These are phyloP conservation scores for Sporothrix curviconia DNA, from an alignment of 2,329 filamentous ascomycete genomes.

Conservation along the genomic window DNA sequence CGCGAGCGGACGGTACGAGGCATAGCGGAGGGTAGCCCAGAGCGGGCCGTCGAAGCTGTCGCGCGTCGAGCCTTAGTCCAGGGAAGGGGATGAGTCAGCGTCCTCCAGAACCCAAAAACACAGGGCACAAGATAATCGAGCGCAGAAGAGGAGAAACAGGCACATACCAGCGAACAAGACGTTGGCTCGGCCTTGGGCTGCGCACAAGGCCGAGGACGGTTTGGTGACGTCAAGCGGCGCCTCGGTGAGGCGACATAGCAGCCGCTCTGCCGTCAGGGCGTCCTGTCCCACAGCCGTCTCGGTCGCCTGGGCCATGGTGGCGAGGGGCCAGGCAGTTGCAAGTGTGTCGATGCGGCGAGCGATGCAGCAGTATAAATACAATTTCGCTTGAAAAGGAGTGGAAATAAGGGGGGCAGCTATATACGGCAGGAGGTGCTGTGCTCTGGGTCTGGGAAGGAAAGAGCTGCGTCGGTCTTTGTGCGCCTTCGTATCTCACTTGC, in stretches of 20 bases:
- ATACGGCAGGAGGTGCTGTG: no score
- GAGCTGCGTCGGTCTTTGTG: no score
- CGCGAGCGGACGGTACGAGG: conserved; percentile 64
- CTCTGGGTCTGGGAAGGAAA: no score
- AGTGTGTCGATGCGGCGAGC: no score
- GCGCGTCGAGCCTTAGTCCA: conserved; percentile 61
- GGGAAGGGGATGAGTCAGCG: conserved; percentile 14
- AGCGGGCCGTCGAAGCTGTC: conserved; percentile 72
- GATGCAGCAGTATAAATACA: no score
- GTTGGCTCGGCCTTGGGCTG: conserved; percentile 64
- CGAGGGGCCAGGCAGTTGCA: no score
- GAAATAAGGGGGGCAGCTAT: no score
- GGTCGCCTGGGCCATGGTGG: background rate
- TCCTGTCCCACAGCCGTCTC: background rate
- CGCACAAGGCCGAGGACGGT: conserved; percentile 60
- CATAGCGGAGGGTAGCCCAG: conserved; percentile 67
- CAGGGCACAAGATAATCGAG: background rate
- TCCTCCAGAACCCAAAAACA: conserved; percentile 13
- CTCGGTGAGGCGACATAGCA: conserved; percentile 66
- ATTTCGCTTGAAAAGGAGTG: no score
- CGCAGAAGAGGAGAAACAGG: background rate
- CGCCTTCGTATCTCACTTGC: no score
- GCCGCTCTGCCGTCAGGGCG: conserved; percentile 31
- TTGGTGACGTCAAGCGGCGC: conserved; percentile 50
- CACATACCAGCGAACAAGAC: conserved; percentile 63